These are phyloP conservation scores for Leersia perrieri DNA, from an alignment of 176 grass and related monocot genomes.

Conservation along the genomic window DNA sequence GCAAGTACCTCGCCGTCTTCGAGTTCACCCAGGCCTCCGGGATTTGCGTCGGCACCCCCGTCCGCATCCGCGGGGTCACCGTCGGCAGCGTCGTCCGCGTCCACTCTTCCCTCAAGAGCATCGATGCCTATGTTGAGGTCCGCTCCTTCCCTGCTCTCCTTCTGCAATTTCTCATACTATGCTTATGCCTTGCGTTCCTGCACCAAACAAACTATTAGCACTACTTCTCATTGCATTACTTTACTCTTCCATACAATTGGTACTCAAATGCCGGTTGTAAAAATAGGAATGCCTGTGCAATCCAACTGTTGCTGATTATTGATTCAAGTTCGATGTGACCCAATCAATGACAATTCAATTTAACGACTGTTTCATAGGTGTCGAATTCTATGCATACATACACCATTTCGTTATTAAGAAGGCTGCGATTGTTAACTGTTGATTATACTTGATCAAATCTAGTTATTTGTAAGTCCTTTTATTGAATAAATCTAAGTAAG, in stretches of 20 bases:
- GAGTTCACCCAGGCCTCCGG: constrained; percentile 86
- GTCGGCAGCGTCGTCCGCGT: constrained; percentile 87
- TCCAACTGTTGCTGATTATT: not conserved
- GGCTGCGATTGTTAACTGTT: not conserved
- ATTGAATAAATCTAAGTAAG: not conserved
- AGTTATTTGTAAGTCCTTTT: not conserved
- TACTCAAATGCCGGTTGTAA: not conserved
- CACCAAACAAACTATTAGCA: not conserved
- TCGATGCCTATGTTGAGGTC: constrained; percentile 84
- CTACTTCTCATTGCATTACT: not conserved
- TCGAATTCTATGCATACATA: not conserved
- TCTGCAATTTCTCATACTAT: not conserved
- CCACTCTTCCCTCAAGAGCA: constrained; percentile 80
- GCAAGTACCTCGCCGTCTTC: constrained; percentile 77
- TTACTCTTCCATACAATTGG: not conserved
- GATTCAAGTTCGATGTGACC: not conserved
- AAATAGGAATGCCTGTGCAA: not conserved
- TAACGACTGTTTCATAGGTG: not conserved
- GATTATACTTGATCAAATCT: not conserved
- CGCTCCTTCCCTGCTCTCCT: not conserved
- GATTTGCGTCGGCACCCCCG: constrained; percentile 93
- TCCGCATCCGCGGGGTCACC: constrained; percentile 85
- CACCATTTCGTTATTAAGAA: not conserved
- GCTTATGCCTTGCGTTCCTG: not conserved
- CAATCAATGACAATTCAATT: not conserved